Base-by-base conservation (phyloP, 2,329 filamentous ascomycete genomes). In the Nigrospora oryzae region DNA sequence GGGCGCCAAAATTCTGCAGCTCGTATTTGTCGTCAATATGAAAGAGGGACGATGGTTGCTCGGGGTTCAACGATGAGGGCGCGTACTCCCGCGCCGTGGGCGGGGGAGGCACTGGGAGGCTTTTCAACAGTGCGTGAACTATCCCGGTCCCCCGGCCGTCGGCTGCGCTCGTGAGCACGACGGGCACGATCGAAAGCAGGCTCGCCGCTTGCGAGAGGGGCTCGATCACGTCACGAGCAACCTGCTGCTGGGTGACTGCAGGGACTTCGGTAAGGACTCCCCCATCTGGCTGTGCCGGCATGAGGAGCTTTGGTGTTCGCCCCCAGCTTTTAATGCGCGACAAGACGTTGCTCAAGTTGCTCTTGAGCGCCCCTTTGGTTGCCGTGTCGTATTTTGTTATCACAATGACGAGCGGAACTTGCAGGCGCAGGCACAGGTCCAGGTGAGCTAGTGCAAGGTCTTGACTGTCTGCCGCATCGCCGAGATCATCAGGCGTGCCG, bases 341-440 rank as follows among this genome's bases (percentile, higher is more conserved):
- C 31, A 97, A 69, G 2, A 95, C 69, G 53, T 82, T 86, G 14
- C 76, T 77, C 48, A 97, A 68, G 1, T 80, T 89, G 42, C 77
- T 77, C 45, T 82, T 79, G 10, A 97, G 62, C 11, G 81, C 81
- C 11, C 69, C 63, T 51, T 83, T 89, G 13, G 84, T 90, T 14
- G 89, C 89, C 37, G 95, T 64, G 54, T 98, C 93, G 49, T 94
- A 74, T 60, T 97, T 98, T 1, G 93, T 97, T 47, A 98, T 84
- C 19, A 91, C 75, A 11, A 98, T 76, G 8, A 86, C 77, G 45
- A 96, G 69, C 1, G 89, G 89, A 11, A 90, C 72, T 16, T 83
- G 75, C 15, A 97, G 69, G 52, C 88, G 86, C 30, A 96, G 71
- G 55, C 90, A 96, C 2, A 98, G 70, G 34, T 90, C 83, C 14